Percentiles rank a stretch among this genome's conserved stretches.
Evolutionary conservation across 768 basidiomycete species (phyloP).

Genomic region (Fomitopsis pulvina): DNA sequence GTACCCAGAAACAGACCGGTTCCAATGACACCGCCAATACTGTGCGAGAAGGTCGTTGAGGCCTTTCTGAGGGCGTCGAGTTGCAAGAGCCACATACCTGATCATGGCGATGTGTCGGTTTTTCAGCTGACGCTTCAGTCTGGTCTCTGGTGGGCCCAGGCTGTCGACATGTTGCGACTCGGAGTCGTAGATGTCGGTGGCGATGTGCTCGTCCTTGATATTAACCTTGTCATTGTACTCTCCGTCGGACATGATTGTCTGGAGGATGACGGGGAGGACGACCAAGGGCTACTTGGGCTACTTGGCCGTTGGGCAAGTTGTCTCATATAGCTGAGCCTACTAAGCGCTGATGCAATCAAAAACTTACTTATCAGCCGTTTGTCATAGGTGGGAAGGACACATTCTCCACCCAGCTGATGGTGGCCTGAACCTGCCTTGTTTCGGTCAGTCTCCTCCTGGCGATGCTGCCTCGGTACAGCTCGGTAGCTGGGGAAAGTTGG

Average conservation of each 20-base stretch:
- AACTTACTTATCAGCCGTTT: not conserved
- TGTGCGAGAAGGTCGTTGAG: not conserved
- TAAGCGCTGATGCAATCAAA: not conserved
- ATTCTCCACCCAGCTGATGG: not conserved
- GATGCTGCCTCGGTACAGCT: too few species aligned
- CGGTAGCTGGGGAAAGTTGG: too few species aligned
- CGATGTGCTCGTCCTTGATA: conserved; percentile 5
- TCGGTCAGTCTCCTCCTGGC: not conserved
- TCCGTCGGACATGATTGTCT: not conserved
- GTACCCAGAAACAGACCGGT: conserved; percentile 45
- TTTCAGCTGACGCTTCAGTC: conserved; percentile 25
- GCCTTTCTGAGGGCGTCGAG: not conserved
- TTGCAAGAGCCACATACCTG: conserved; percentile 36
- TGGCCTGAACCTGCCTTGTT: not conserved
- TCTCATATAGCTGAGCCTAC: not conserved
- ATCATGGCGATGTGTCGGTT: conserved; percentile 83
- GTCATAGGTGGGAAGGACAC: too few species aligned
- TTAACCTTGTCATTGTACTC: conserved; percentile 4
- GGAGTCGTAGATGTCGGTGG: conserved; percentile 8
- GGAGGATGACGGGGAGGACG: not conserved
- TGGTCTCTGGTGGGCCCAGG: conserved; percentile 5
- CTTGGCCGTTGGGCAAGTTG: not conserved
- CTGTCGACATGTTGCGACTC: conserved; percentile 13
- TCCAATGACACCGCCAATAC: conserved; percentile 40
- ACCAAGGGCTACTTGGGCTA: not conserved